phyloP scores from a whole-genome alignment of 441 rosid species.

The Pelargonium australe region DNA sequence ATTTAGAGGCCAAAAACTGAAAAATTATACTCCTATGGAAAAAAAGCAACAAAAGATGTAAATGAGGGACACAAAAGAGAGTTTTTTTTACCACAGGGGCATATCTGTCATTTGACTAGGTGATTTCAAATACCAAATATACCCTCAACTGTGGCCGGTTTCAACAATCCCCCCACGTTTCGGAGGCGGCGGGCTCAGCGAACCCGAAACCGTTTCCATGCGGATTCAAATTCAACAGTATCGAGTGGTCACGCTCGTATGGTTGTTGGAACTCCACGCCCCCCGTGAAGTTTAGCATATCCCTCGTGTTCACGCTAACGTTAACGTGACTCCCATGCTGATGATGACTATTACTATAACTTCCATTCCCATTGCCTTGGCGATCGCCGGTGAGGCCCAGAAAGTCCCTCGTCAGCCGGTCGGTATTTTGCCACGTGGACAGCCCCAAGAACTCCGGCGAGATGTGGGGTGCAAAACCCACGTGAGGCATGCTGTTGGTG shows the following conservation, averaged over 20 bases:
- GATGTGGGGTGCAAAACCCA: too few relatives aligned
- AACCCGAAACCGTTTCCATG: conserved; percentile 40
- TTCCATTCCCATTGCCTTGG: too few relatives aligned
- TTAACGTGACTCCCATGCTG: too few relatives aligned
- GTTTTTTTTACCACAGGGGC: neutral
- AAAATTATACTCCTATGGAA: too few relatives aligned
- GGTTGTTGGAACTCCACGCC: neutral
- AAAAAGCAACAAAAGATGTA: too few relatives aligned
- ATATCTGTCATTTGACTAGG: conserved; percentile 11
- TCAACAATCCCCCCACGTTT: conserved; percentile 42
- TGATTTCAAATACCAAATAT: conserved; percentile 4
- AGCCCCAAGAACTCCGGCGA: neutral
- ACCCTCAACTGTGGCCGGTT: neutral
- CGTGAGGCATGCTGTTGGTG: too few relatives aligned
- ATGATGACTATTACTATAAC: too few relatives aligned
- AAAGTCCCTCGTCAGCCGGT: conserved; percentile 4
- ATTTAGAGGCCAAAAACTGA: too few relatives aligned
- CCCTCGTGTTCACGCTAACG: too few relatives aligned
- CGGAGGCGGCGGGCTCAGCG: conserved; percentile 37
- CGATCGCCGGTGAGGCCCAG: neutral
- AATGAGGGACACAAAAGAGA: neutral
- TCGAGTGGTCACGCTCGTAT: conserved; percentile 38
- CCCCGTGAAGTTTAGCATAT: too few relatives aligned
- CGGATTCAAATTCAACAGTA: conserved; percentile 34
- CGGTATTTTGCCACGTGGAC: neutral